Evolutionary conservation across 1,284 basidiomycete genomes (phyloP).

Genomic region (Pseudozyma hubeiensis): DNA sequence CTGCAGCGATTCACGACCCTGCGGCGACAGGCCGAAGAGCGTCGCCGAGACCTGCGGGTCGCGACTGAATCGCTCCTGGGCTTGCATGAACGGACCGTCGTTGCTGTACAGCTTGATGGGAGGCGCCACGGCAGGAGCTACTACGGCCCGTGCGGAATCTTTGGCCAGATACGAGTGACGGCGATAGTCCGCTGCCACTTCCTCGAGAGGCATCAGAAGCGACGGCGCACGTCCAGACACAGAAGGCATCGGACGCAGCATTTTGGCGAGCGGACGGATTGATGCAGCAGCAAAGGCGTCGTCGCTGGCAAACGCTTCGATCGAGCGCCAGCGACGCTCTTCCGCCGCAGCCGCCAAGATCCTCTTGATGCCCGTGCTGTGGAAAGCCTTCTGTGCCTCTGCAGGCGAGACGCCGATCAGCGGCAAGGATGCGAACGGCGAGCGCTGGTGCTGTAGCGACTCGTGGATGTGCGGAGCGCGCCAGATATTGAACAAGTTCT

Average conservation of each 20-base stretch:
- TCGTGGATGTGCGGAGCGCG: conserved; percentile 80
- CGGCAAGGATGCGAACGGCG: conserved; percentile 80
- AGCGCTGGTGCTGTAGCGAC: conserved; percentile 75
- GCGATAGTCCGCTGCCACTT: conserved; percentile 78
- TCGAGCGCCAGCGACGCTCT: conserved; percentile 44
- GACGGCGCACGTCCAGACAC: conserved; percentile 58
- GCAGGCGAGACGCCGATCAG: conserved; percentile 76
- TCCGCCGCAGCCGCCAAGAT: conserved; percentile 71
- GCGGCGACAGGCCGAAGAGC: conserved; percentile 85
- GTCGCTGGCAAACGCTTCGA: conserved; percentile 71
- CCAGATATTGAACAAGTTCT: conserved; percentile 91
- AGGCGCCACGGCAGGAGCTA: conserved; percentile 85
- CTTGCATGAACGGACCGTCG: conserved; percentile 83
- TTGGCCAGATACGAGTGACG: conserved; percentile 82
- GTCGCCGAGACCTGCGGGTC: conserved; percentile 78
- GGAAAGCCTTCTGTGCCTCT: conserved; percentile 75
- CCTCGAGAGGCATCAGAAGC: conserved; percentile 74
- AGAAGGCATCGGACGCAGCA: conserved; percentile 64
- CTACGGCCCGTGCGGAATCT: conserved; percentile 81
- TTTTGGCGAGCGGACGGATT: conserved; percentile 68
- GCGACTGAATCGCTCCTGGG: conserved; percentile 73
- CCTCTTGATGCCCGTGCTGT: conserved; percentile 73
- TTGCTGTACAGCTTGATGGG: conserved; percentile 80
- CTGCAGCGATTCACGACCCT: conserved; percentile 76
- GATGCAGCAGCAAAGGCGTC: conserved; percentile 73